Evolutionary conservation across 169 alveolate genomes (phyloP).

Genomic region (Plasmodium malariae): DNA sequence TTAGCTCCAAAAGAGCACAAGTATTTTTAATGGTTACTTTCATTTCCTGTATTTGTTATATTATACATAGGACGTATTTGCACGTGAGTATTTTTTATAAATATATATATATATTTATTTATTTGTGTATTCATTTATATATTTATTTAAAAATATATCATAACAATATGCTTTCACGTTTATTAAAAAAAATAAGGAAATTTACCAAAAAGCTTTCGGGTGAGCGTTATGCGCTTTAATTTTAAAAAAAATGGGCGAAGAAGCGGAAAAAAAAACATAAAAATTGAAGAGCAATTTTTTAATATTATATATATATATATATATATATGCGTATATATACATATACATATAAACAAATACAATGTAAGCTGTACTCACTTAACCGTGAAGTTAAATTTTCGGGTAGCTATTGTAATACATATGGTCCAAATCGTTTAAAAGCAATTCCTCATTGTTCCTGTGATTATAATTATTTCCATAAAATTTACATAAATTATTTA

Average conservation of each 20-base stretch:
- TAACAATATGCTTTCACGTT: neutral
- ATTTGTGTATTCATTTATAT: too few relatives aligned
- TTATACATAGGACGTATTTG: too few relatives aligned
- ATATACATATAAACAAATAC: neutral
- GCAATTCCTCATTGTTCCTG: constrained; percentile 26
- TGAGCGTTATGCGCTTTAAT: neutral
- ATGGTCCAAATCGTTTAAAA: constrained; percentile 37
- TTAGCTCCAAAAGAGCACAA: neutral
- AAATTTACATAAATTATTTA: constrained; percentile 25
- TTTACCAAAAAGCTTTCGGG: neutral
- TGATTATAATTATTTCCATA: too few relatives aligned
- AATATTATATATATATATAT: neutral
- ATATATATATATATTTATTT: too few relatives aligned
- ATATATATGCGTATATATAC: neutral
- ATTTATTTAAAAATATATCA: constrained; percentile 2
- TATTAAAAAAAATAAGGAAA: neutral
- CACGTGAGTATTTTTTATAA: too few relatives aligned
- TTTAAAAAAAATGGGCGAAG: neutral
- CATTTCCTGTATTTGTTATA: neutral
- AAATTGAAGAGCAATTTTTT: neutral
- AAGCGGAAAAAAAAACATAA: neutral
- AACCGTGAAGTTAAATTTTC: constrained; percentile 27
- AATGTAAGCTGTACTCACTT: neutral
- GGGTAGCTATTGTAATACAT: constrained; percentile 29
- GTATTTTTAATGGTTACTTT: neutral